phyloP scores from a whole-genome alignment of 352 stramenopile genomes.

The Elongisporangium undulatum region DNA sequence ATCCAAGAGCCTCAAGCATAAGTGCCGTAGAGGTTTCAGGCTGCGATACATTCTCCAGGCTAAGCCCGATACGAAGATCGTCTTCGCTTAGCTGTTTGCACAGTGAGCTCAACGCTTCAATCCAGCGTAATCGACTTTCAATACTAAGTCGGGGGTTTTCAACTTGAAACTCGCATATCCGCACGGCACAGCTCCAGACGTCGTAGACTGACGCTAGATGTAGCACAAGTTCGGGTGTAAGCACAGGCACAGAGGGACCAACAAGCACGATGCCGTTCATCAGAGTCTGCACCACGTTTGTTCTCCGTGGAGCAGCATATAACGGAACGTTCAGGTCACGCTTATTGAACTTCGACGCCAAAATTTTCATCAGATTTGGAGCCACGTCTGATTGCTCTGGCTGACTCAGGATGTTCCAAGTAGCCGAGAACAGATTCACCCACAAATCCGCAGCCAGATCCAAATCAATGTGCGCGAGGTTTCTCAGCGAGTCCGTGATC shows the following conservation, averaged over 20 bases:
- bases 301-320: slow-evolving; percentile 37
- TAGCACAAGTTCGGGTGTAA: slow-evolving; percentile 81
- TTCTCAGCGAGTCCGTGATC: slow-evolving; percentile 49
- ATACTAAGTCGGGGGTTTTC: slow-evolving; percentile 62
- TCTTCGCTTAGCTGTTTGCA: slow-evolving; percentile 87
- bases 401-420: slow-evolving; percentile 35
- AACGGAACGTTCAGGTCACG: slow-evolving; percentile 78
- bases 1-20: slow-evolving; percentile 76
- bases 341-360: slow-evolving; percentile 88
- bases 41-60: slow-evolving; percentile 70
- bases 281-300: slow-evolving; percentile 84
- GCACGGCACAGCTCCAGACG: slow-evolving; percentile 65
- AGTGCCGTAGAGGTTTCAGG: slow-evolving; percentile 69
- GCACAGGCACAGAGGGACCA: slow-evolving; percentile 48
- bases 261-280: slow-evolving; percentile 69
- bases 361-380: slow-evolving; percentile 64
- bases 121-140: slow-evolving; percentile 78
- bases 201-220: slow-evolving; percentile 83
- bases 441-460: slow-evolving; percentile 84
- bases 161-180: slow-evolving; percentile 83
- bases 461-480: slow-evolving; percentile 76
- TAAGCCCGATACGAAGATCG: slow-evolving; percentile 76
- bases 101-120: slow-evolving; percentile 78
- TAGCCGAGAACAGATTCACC: slow-evolving; percentile 66
- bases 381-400: slow-evolving; percentile 35